These are phyloP conservation scores for Circinella umbellata DNA, from an alignment of 371 early-diverging fungal genomes.

Conservation along the genomic window DNA sequence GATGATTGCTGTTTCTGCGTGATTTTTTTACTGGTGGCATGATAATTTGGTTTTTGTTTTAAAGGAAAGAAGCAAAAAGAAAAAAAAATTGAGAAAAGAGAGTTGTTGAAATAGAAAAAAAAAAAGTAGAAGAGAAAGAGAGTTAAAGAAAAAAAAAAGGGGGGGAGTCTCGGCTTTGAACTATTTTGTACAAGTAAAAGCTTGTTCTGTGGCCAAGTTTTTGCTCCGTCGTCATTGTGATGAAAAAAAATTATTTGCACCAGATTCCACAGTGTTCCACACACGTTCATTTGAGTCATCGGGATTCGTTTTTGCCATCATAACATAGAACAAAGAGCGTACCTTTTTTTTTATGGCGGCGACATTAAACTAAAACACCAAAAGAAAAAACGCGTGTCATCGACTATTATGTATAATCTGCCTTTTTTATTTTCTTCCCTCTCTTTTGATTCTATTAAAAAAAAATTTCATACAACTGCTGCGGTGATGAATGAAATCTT, in stretches of 20 bases:
- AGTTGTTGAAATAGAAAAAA: neutral
- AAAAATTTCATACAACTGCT: neutral
- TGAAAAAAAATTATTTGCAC: neutral
- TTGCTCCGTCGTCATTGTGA: neutral
- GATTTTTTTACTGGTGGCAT: conserved; percentile 12
- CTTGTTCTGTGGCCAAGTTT: neutral
- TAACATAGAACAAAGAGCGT: neutral
- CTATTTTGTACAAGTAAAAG: neutral
- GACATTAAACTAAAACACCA: neutral
- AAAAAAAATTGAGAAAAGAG: neutral
- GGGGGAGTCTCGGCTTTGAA: neutral
- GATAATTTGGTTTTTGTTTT: neutral
- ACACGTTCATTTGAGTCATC: conserved; percentile 8
- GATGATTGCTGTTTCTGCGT: neutral
- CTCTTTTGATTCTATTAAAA: too few relatives aligned
- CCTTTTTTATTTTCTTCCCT: too few relatives aligned
- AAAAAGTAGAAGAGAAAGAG: neutral
- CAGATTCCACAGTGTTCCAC: conserved; percentile 6
- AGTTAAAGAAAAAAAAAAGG: neutral
- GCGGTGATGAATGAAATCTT: neutral
- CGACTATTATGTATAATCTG: too few relatives aligned
- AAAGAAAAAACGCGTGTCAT: neutral
- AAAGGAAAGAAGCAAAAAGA: neutral
- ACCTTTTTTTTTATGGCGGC: conserved; percentile 6
- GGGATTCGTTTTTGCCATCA: neutral